Conservation (phyloP, 306 rosid genomes). For the Prunus davidiana region DNA sequence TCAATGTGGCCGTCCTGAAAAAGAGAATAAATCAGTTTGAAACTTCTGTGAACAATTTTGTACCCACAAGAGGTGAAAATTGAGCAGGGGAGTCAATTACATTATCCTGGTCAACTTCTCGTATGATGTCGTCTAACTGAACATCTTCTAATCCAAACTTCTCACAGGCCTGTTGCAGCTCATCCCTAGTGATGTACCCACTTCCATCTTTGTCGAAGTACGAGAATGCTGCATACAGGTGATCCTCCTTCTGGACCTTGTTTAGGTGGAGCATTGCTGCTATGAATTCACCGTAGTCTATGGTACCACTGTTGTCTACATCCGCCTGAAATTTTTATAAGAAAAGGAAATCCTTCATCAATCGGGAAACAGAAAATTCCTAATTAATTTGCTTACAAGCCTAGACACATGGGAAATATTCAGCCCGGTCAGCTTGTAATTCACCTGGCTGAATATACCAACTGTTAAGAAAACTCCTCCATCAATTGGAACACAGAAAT, state of each 20-base stretch:
- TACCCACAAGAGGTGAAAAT: not conserved
- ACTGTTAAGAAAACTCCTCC: not conserved
- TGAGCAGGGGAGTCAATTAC: slow-evolving; percentile 37
- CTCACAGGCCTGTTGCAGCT: slow-evolving; percentile 83
- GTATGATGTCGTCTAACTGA: slow-evolving; percentile 73
- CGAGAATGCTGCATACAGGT: slow-evolving; percentile 76
- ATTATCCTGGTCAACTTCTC: slow-evolving; percentile 78
- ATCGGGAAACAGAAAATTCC: not conserved
- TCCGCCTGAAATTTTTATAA: slow-evolving; percentile 64
- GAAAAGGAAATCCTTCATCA: slow-evolving; percentile 10
- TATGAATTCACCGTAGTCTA: slow-evolving; percentile 91
- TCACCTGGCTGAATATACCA: not conserved
- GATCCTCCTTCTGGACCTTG: slow-evolving; percentile 89
- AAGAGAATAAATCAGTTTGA: not conserved
- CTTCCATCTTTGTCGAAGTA: slow-evolving; percentile 95
- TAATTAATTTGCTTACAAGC: not conserved
- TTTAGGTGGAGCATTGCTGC: slow-evolving; percentile 95
- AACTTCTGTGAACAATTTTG: not conserved
- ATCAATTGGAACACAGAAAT: not conserved
- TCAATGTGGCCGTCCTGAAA: slow-evolving; percentile 97
- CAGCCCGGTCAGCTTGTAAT: not conserved
- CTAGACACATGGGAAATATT: not conserved
- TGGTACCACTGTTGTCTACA: slow-evolving; percentile 85
- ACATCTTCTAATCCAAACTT: slow-evolving; percentile 69
- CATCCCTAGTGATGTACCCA: slow-evolving; percentile 88